phyloP scores from a whole-genome alignment of 306 rosid genomes.

The Carpinus viminea region DNA sequence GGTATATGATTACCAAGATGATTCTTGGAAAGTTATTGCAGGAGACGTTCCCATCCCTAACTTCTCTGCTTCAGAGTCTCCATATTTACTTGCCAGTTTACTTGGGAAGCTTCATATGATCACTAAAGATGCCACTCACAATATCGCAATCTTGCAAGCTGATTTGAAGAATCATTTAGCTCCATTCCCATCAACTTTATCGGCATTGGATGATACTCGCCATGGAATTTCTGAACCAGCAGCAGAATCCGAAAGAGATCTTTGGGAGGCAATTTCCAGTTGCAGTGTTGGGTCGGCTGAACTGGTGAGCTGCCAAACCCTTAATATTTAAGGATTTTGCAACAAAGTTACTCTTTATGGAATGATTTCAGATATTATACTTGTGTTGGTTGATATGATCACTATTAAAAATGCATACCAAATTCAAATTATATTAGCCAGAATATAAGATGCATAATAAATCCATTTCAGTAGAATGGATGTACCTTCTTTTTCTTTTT shows the following conservation, averaged over 20 bases:
- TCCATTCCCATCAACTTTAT: constrained; percentile 18
- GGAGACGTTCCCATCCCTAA: constrained; percentile 46
- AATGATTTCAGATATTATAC: not conserved
- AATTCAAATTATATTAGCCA: not conserved
- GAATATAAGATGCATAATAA: not conserved
- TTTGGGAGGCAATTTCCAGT: constrained; percentile 43
- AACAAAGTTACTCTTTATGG: not conserved
- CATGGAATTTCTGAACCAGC: constrained; percentile 25
- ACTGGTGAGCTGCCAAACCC: constrained; percentile 49
- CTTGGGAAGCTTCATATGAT: constrained; percentile 49
- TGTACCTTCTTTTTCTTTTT: not conserved
- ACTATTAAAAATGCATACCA: not conserved
- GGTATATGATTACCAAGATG: constrained; percentile 41
- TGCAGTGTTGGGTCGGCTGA: constrained; percentile 38
- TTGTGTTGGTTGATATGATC: not conserved
- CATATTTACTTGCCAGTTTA: constrained; percentile 50
- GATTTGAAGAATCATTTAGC: constrained; percentile 32
- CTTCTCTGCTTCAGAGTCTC: constrained; percentile 41
- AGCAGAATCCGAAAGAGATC: constrained; percentile 23
- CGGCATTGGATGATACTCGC: constrained; percentile 26
- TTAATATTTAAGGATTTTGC: constrained; percentile 30
- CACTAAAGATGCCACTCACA: constrained; percentile 46
- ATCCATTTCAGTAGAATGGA: not conserved
- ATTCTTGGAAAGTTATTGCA: constrained; percentile 50
- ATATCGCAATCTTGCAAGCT: constrained; percentile 44